Evolutionary conservation across 495 filamentous ascomycete genomes (phyloP).

Genomic region (Penicillium flavigenum): DNA sequence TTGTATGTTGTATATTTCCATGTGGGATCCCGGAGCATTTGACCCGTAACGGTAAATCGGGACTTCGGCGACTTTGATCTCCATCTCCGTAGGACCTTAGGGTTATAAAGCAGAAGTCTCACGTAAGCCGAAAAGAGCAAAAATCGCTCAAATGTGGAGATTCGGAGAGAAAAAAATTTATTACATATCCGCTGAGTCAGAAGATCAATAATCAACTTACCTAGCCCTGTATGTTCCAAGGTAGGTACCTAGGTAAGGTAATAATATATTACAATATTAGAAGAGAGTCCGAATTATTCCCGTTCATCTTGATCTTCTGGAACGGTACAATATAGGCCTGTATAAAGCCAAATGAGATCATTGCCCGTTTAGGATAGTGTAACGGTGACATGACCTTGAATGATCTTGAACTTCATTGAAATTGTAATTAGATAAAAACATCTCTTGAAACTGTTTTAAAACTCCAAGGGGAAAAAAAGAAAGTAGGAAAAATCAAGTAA

Average conservation of each 20-base stretch:
- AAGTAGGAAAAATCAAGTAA: no score
- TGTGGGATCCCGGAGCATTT: conserved; percentile 5
- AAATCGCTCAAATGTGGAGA: conserved; percentile 16
- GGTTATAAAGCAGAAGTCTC: background rate
- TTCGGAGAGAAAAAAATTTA: background rate
- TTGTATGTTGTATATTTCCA: background rate
- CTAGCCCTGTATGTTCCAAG: no score
- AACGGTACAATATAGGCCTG: background rate
- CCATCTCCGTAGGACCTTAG: no score
- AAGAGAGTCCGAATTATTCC: background rate
- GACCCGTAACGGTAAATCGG: conserved; percentile 22
- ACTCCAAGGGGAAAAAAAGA: background rate
- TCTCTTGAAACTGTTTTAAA: conserved; percentile 10
- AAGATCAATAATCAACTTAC: background rate
- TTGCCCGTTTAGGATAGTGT: conserved; percentile 4
- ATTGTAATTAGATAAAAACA: conserved; percentile 4
- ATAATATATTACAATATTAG: no score
- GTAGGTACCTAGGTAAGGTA: no score
- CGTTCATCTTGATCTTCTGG: background rate
- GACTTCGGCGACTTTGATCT: conserved; percentile 20
- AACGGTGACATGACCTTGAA: conserved; percentile 4
- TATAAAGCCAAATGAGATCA: background rate
- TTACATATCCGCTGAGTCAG: conserved; percentile 14
- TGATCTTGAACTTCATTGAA: background rate
- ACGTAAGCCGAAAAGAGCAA: conserved; percentile 4